Percentiles rank a stretch among this genome's conserved stretches.
These are phyloP conservation scores for Penicillium decumbens DNA, from an alignment of 2,329 filamentous ascomycete genomes.

Conservation along the genomic window DNA sequence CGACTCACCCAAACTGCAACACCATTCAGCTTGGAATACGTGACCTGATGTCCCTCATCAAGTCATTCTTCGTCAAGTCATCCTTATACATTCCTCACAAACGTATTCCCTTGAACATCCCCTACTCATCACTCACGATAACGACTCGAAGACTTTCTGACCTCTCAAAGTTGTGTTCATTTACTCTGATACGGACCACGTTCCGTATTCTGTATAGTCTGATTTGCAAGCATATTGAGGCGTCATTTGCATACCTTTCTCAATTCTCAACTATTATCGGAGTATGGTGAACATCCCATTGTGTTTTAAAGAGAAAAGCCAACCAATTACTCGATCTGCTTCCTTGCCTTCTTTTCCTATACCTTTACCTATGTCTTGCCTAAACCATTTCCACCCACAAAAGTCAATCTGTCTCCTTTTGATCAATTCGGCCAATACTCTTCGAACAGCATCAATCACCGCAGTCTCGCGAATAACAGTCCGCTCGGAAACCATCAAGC, in stretches of 20 bases:
- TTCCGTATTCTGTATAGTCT: not conserved
- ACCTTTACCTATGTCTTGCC: not conserved
- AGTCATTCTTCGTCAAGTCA: not conserved
- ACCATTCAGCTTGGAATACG: not conserved
- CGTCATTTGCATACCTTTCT: not conserved
- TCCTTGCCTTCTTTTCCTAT: not conserved
- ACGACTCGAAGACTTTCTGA: not conserved
- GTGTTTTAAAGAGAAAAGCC: not conserved
- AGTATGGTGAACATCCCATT: not conserved
- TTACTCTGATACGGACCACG: not conserved
- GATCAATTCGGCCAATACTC: not conserved
- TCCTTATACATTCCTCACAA: not conserved
- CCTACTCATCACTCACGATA: not conserved
- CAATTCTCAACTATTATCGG: not conserved
- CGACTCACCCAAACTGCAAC: not conserved
- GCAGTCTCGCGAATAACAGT: slow-evolving; percentile 16
- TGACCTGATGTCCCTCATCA: not conserved
- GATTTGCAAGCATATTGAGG: not conserved
- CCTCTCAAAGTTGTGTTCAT: not conserved
- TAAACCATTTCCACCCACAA: not conserved
- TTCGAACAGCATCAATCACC: slow-evolving; percentile 6
- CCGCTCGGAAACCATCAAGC: not conserved
- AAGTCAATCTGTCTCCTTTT: not conserved
- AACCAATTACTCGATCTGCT: not conserved
- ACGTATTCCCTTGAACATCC: not conserved